Conservation (phyloP, 2,329 filamentous ascomycete species). For the Ophiostoma australiae region DNA sequence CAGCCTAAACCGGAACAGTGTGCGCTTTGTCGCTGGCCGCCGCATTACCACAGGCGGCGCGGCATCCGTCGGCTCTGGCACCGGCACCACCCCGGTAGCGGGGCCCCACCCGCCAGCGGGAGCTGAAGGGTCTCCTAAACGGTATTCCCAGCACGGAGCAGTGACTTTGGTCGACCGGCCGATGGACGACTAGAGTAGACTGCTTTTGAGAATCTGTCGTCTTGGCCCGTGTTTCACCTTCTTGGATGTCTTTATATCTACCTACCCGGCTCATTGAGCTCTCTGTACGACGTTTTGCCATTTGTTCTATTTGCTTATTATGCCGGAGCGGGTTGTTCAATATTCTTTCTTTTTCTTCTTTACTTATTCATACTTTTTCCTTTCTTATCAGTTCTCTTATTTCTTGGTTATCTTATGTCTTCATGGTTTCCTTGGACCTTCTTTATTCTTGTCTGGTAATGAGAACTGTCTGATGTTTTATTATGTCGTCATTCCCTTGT, state of each 20-base stretch:
- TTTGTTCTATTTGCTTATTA: neutral
- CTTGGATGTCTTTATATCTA: slow-evolving; percentile 8
- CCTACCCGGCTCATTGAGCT: neutral
- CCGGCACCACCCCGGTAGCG: neutral
- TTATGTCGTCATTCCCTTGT: neutral
- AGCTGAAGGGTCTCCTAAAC: slow-evolving; percentile 14
- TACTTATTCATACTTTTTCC: neutral
- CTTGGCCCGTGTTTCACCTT: neutral
- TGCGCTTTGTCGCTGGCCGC: slow-evolving; percentile 50
- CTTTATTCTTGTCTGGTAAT: neutral
- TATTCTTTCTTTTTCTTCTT: neutral
- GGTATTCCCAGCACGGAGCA: slow-evolving; percentile 45
- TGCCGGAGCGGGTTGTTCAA: too few species aligned
- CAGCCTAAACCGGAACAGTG: slow-evolving; percentile 53
- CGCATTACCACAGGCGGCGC: slow-evolving; percentile 40
- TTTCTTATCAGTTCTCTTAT: neutral
- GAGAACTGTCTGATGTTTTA: neutral
- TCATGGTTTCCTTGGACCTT: slow-evolving; percentile 4
- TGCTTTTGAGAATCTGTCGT: neutral
- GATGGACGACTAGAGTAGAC: slow-evolving; percentile 62
- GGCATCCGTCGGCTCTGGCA: slow-evolving; percentile 32
- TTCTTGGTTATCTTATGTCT: neutral
- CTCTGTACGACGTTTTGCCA: slow-evolving; percentile 10
- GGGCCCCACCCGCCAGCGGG: slow-evolving; percentile 12
- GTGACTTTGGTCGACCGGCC: slow-evolving; percentile 69